A percentile compares a stretch with the other conserved stretches of the same genome.
Evolutionary conservation across 2,329 filamentous ascomycete species (phyloP).

Genomic region (Dryadomyces quercivorus): DNA sequence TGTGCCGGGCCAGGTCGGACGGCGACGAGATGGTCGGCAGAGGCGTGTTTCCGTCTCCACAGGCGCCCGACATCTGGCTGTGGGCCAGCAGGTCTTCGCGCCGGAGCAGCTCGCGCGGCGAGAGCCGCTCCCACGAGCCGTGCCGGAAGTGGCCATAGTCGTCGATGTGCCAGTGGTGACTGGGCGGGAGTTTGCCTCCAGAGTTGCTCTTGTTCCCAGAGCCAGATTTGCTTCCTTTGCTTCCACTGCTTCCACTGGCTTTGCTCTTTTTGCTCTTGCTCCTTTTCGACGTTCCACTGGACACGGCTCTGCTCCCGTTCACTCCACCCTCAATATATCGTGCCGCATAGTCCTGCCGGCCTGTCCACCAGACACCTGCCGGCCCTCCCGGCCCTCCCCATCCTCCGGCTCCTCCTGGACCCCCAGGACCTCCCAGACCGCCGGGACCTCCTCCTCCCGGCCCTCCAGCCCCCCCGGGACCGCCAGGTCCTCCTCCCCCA

Average conservation of each 20-base stretch:
- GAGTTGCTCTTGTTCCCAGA: neutral
- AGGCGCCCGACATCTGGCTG: neutral
- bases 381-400: too few species aligned
- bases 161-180: slow-evolving; percentile 1
- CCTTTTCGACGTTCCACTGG: neutral
- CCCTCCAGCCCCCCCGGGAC: too few species aligned
- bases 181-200: neutral
- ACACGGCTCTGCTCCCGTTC: neutral
- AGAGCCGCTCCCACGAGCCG: slow-evolving; percentile 8
- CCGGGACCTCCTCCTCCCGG: too few species aligned
- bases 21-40: too few species aligned
- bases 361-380: too few species aligned
- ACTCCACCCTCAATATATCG: too few species aligned
- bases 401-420: too few species aligned
- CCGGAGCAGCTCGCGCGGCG: slow-evolving; percentile 1
- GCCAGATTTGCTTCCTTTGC: neutral
- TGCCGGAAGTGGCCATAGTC: slow-evolving; percentile 2
- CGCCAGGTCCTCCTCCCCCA: too few species aligned
- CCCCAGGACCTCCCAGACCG: too few species aligned
- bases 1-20: too few species aligned
- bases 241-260: neutral
- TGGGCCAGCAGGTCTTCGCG: neutral
- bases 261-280: neutral
- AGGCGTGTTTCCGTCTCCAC: too few species aligned
- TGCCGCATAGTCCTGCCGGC: too few species aligned